Base-by-base conservation (phyloP, 345 rosid genomes). In the Gossypium thurberi region DNA sequence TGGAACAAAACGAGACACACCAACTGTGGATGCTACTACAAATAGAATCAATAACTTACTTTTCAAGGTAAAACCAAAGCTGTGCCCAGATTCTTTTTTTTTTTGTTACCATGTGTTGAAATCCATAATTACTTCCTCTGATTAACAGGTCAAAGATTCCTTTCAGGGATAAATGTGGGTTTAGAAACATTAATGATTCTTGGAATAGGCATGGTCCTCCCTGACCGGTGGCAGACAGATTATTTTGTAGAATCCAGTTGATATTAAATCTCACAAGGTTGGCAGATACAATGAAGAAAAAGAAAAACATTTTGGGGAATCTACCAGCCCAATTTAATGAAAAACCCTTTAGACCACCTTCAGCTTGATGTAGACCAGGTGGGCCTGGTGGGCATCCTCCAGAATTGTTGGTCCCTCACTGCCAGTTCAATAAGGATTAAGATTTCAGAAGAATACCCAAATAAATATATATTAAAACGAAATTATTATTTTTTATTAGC, bases 1-100 rank as follows among this genome's bases (percentile, higher is more conserved):
- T 14, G 98, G 98, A 73, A 86, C 87, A 12, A 91, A 87, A 74
- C 89, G 98, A 48, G 99, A 95, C 46, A 84, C 88, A 84, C 68
- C 78, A 61, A 87, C 94, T 2, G 58, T 95, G 75, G 93, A 92
- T 69, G 86, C 83, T 48, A 33, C 93, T 10, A 95, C 97, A 40
- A 81, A 84, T 75, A 85, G 94, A 83, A 86, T 95, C 77, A 91
- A 95, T 73, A 83, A 83, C 79, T 81, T 95, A 77, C 85, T 95
- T 21, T 87, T 82, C 68, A 95, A 92, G 94, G 99, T 95, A 70
- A 75, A 56, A 76, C 44, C 17, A 71, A 1, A 66, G 69, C 59
- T 28, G n/a, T 58, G 20, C 40, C 2, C 10, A 5, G 26, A 53
- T 44, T 47, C 57, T 2, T 61, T 37, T 10, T 52, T 47, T 61